These are phyloP conservation scores for Aspergillus luchuensis DNA, from an alignment of 2,329 filamentous ascomycete genomes.

Conservation along the genomic window DNA sequence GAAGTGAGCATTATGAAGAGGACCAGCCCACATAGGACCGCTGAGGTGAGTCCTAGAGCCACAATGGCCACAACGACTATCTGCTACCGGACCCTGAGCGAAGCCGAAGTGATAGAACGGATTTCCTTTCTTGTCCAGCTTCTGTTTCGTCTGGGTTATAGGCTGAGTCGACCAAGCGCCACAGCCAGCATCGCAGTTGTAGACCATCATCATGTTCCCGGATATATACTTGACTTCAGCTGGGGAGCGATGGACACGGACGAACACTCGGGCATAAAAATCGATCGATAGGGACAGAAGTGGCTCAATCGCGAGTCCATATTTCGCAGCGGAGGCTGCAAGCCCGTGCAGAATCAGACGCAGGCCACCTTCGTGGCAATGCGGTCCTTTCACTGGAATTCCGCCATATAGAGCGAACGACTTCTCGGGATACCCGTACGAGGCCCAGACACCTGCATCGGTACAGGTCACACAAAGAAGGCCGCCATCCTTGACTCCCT, in stretches of 20 bases:
- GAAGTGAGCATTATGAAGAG: slow-evolving; percentile 81
- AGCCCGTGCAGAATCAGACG: slow-evolving; percentile 83
- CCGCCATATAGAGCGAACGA: slow-evolving; percentile 92
- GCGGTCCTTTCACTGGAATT: slow-evolving; percentile 76
- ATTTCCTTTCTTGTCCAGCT: slow-evolving; percentile 69
- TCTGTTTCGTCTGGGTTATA: slow-evolving; percentile 68
- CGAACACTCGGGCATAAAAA: slow-evolving; percentile 89
- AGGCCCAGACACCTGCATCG: slow-evolving; percentile 92
- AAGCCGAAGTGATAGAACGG: slow-evolving; percentile 78
- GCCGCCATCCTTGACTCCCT: slow-evolving; percentile 83
- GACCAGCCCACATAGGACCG: slow-evolving; percentile 93
- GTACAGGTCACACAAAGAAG: slow-evolving; percentile 95
- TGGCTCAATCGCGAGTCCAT: slow-evolving; percentile 87
- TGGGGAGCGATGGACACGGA: slow-evolving; percentile 76
- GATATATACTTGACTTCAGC: slow-evolving; percentile 87
- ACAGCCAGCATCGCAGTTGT: slow-evolving; percentile 87
- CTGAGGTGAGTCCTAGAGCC: slow-evolving; percentile 81
- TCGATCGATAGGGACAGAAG: slow-evolving; percentile 92
- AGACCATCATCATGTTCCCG: slow-evolving; percentile 89
- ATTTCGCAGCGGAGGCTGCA: slow-evolving; percentile 76
- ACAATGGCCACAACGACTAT: slow-evolving; percentile 76
- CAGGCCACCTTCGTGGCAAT: slow-evolving; percentile 86
- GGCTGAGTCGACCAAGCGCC: slow-evolving; percentile 87
- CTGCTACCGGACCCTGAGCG: slow-evolving; percentile 68
- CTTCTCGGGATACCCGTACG: slow-evolving; percentile 92